Percentiles rank a stretch among this genome's conserved stretches.
Evolutionary conservation across 2,329 filamentous ascomycete species (phyloP).

Genomic region (Myriosclerotinia scirpicola): DNA sequence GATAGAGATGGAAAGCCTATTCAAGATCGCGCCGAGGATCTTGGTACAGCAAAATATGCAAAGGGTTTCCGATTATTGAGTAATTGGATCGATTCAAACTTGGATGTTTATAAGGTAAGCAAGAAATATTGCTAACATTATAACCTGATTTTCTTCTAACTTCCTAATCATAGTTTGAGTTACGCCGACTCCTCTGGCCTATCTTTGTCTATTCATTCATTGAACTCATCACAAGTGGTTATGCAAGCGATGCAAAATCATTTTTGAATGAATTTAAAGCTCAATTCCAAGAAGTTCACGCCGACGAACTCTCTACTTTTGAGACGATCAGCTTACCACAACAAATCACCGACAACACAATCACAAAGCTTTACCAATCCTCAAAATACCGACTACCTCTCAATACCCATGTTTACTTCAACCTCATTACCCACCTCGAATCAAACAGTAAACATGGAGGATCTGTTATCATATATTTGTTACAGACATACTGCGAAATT

Average conservation of each 20-base stretch:
- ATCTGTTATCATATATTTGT: constrained; percentile 70
- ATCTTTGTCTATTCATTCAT: constrained; percentile 92
- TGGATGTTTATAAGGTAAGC: constrained; percentile 86
- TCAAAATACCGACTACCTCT: constrained; percentile 89
- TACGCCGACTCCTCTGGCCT: constrained; percentile 87
- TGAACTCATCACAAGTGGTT: constrained; percentile 71
- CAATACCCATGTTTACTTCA: constrained; percentile 80
- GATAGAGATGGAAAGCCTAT: constrained; percentile 79
- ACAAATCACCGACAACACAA: constrained; percentile 73
- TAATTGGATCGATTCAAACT: constrained; percentile 84
- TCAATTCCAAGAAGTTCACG: constrained; percentile 75
- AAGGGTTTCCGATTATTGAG: constrained; percentile 72
- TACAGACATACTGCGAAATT: constrained; percentile 61
- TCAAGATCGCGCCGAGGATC: constrained; percentile 62
- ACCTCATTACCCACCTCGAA: constrained; percentile 85
- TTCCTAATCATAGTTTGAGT: constrained; percentile 63
- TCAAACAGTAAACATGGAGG: constrained; percentile 81
- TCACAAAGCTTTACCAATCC: constrained; percentile 77
- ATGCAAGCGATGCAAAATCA: constrained; percentile 67
- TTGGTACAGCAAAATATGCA: constrained; percentile 73
- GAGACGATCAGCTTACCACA: constrained; percentile 71
- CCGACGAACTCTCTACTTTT: constrained; percentile 77
- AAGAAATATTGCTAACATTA: neutral
- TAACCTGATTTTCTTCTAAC: neutral
- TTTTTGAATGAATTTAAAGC: constrained; percentile 69